A percentile compares a stretch with the other conserved stretches of the same genome.
These are phyloP conservation scores for Fusarium marasasianum DNA, from an alignment of 2,329 filamentous ascomycete species.

Conservation along the genomic window DNA sequence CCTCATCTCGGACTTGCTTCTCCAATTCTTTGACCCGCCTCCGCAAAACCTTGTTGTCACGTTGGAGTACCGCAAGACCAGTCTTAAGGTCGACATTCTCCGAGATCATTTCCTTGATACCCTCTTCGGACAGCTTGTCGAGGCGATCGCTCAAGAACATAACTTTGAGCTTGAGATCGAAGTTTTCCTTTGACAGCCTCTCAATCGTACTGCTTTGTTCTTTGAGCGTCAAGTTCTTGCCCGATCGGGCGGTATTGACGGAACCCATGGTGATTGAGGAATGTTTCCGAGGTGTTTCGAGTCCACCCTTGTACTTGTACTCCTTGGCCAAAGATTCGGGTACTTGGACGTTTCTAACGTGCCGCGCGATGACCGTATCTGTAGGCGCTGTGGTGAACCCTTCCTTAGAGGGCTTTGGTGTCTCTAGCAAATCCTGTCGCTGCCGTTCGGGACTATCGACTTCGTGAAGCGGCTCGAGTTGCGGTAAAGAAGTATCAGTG, in stretches of 20 bases:
- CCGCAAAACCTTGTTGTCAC: conserved; percentile 86
- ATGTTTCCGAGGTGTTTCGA: conserved; percentile 66
- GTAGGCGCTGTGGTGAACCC: conserved; percentile 72
- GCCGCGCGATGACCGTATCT: conserved; percentile 87
- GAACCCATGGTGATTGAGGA: conserved; percentile 59
- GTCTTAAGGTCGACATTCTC: conserved; percentile 97
- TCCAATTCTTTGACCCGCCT: conserved; percentile 87
- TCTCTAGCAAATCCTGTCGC: conserved; percentile 65
- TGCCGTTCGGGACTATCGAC: conserved; percentile 54
- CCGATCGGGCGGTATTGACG: conserved; percentile 62
- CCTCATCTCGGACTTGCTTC: conserved; percentile 76
- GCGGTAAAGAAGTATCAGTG: conserved; percentile 55
- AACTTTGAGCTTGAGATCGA: conserved; percentile 95
- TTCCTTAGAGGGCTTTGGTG: conserved; percentile 71
- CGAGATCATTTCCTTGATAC: conserved; percentile 96
- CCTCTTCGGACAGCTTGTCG: conserved; percentile 93
- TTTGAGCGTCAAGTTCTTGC: conserved; percentile 85
- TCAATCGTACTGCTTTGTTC: conserved; percentile 99
- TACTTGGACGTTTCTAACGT: conserved; percentile 89
- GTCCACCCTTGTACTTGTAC: conserved; percentile 79
- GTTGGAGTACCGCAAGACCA: conserved; percentile 85
- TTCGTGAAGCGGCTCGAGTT: conserved; percentile 62
- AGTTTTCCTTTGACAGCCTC: conserved; percentile 95
- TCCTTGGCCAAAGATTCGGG: conserved; percentile 88
- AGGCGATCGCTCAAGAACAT: conserved; percentile 95